Evolutionary conservation across 2,329 filamentous ascomycete species (phyloP).

Genomic region (Cercospora brassicicola): DNA sequence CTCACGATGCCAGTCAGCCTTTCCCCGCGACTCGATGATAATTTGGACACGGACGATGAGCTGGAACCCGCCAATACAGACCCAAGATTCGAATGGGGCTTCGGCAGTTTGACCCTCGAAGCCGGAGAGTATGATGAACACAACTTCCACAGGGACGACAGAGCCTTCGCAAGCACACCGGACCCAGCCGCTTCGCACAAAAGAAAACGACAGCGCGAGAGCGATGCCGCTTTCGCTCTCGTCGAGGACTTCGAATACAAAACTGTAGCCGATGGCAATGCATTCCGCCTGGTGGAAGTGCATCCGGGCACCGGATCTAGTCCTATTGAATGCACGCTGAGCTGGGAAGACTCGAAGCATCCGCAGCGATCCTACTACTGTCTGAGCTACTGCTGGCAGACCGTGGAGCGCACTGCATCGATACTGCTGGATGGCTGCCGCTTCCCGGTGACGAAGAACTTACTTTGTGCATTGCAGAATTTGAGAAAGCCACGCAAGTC

Average conservation of each 20-base stretch:
- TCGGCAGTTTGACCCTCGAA: constrained; percentile 27
- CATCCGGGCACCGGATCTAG: constrained; percentile 28
- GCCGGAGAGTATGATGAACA: constrained; percentile 14
- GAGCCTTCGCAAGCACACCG: constrained; percentile 27
- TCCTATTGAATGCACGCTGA: constrained; percentile 28
- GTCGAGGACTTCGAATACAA: constrained; percentile 27
- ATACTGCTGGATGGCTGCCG: constrained; percentile 36
- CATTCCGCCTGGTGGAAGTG: constrained; percentile 32
- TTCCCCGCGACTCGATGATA: constrained; percentile 32
- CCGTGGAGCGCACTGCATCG: constrained; percentile 25
- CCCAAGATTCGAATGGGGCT: constrained; percentile 31
- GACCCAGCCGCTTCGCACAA: constrained; percentile 25
- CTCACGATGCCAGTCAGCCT: constrained; percentile 22
- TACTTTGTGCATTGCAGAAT: constrained; percentile 29
- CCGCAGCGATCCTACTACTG: constrained; percentile 29
- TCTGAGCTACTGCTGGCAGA: constrained; percentile 36
- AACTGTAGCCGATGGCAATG: constrained; percentile 32
- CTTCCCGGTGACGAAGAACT: constrained; percentile 35
- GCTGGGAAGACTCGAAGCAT: constrained; percentile 30
- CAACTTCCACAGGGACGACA: constrained; percentile 22
- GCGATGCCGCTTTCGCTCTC: constrained; percentile 22
- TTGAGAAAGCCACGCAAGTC: constrained; percentile 32
- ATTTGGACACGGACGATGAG: constrained; percentile 32
- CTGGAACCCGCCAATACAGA: constrained; percentile 26
- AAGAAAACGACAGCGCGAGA: constrained; percentile 25